Evolutionary conservation across 129 eudicot genomes (phyloP), one percentile per base, ranked within the genome.

Genomic region (Tanacetum coccineum): DNA sequence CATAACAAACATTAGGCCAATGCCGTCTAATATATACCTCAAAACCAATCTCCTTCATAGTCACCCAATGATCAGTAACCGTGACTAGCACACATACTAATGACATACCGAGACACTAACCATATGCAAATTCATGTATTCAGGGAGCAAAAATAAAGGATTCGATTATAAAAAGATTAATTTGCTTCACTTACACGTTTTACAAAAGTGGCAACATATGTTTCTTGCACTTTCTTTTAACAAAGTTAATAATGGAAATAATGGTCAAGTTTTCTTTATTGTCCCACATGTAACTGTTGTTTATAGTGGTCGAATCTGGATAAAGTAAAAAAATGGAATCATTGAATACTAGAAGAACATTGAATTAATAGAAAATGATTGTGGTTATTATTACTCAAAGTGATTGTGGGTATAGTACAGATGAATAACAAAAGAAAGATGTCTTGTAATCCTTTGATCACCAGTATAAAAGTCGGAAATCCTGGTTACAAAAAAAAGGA

Each of bases 1-100:
- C 89, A 69, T 77, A 61, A 36, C 98, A 86, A 40, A 92, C 87
- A 74, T 64, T 70, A 9, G 98, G 98, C 98, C 98, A 92, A 80
- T 80, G 81, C 57, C 80, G 73, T 77, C 72, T 26, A 79, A 83
- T n/a, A 62, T 52, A 40, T 82, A 64, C 62, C 75, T 76, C 62
- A 78, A 86, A 74, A 87, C 77, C 18, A 75, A 88, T 86, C 79
- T 92, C 89, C 88, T 92, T 96, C 98, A 92, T 92, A 42, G 14
- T 58, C n/a, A 12, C 15, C 44, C 63, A 22, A 25, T 6, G 20
- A 58, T 13, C 59, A 71, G 19, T 40, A 32, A 61, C 18, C 13
- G 20, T 4, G 40, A 26, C 11, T 54, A 15, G 22, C 4, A 54
- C 59, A 36, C 47, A 17, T 32, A 51, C 8, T 57, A 55, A 36